phyloP scores from a whole-genome alignment of 228 moss, liverwort and hornwort genomes.

The Sphagnum magellanicum region DNA sequence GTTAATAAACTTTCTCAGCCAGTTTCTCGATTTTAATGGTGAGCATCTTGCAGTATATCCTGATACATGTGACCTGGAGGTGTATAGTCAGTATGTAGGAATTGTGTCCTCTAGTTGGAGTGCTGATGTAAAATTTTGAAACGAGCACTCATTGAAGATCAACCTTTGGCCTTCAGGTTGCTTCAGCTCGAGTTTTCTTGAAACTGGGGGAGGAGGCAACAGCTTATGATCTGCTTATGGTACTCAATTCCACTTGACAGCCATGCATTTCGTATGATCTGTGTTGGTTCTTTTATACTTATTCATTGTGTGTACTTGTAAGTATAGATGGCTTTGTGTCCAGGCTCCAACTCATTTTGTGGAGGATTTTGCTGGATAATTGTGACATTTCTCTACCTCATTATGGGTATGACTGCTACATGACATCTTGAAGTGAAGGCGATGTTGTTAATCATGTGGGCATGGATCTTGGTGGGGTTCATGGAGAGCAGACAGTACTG shows the following conservation, averaged over 20 bases:
- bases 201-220: conserved; percentile 12
- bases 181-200: conserved; percentile 20
- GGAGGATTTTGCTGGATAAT: neutral
- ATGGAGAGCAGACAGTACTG: conserved; percentile 14
- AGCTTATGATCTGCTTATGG: conserved; percentile 16
- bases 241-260: conserved; percentile 3
- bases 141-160: no score
- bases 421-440: no score
- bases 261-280: neutral
- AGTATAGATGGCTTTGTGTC: neutral
- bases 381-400: neutral
- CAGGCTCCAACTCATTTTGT: neutral
- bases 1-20: no score
- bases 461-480: neutral
- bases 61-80: no score
- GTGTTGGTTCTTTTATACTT: neutral
- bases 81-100: no score
- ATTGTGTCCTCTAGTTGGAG: no score
- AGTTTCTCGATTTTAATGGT: no score
- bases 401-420: no score
- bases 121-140: no score
- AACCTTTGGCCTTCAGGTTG: neutral
- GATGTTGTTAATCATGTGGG: no score
- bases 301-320: no score
- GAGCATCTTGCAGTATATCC: no score